Conservation (phyloP, 768 basidiomycete species). For the Russula earlei region DNA sequence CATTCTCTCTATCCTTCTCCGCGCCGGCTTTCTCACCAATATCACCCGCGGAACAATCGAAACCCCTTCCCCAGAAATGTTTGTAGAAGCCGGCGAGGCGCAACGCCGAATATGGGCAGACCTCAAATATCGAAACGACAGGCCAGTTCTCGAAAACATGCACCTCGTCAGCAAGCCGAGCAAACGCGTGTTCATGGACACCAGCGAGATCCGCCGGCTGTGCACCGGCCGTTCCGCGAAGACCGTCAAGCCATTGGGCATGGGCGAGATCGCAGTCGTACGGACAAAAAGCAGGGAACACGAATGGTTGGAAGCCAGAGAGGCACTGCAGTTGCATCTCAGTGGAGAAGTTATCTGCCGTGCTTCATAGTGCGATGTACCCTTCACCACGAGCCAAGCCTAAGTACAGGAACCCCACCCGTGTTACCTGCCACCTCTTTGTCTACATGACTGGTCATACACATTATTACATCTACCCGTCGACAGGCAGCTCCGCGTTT, state of each 20-base stretch:
- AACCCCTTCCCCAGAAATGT: slow-evolving; percentile 54
- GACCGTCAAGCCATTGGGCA: slow-evolving; percentile 70
- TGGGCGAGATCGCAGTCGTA: slow-evolving; percentile 91
- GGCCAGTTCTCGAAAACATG: slow-evolving; percentile 74
- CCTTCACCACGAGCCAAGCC: background rate
- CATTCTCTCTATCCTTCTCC: slow-evolving; percentile 86
- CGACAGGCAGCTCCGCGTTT: background rate
- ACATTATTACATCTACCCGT: background rate
- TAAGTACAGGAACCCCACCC: too few relatives aligned
- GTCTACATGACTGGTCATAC: too few relatives aligned
- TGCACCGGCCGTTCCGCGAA: slow-evolving; percentile 78
- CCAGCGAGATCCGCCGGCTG: slow-evolving; percentile 62
- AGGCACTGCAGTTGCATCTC: slow-evolving; percentile 70
- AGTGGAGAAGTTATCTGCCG: slow-evolving; percentile 85
- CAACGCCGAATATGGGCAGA: slow-evolving; percentile 86
- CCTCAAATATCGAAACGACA: slow-evolving; percentile 88
- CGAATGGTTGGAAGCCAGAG: slow-evolving; percentile 88
- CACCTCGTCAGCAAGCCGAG: slow-evolving; percentile 77
- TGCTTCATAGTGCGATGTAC: slow-evolving; percentile 29
- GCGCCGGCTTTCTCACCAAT: slow-evolving; percentile 78
- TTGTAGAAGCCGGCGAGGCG: slow-evolving; percentile 47
- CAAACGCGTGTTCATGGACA: slow-evolving; percentile 66
- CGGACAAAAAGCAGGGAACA: slow-evolving; percentile 59
- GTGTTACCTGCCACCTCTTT: too few relatives aligned
- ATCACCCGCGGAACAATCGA: slow-evolving; percentile 70